Evolutionary conservation across 345 rosid species (phyloP).

Genomic region (Pelargonium nanum): DNA sequence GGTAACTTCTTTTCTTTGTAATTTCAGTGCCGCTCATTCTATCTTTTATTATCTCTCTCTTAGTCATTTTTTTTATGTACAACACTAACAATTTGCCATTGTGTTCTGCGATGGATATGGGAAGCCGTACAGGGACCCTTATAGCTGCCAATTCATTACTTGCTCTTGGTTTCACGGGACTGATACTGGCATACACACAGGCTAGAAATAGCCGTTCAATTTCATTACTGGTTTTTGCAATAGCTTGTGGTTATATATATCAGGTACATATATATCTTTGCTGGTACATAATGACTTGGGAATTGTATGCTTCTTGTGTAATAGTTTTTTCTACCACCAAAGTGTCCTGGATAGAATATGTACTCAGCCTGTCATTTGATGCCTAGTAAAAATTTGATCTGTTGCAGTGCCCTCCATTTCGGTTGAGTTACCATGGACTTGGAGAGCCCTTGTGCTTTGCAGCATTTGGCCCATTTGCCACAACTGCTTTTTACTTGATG

Average conservation of each 20-base stretch:
- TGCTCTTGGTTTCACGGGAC: conserved; percentile 44
- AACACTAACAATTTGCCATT: conserved; percentile 8
- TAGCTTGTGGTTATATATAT: conserved; percentile 67
- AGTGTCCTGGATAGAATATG: neutral
- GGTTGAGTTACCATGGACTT: conserved; percentile 80
- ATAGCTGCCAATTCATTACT: conserved; percentile 47
- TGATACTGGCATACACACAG: conserved; percentile 46
- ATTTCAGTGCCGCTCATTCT: neutral
- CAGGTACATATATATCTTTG: conserved; percentile 33
- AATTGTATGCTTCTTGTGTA: too few relatives aligned
- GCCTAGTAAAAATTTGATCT: neutral
- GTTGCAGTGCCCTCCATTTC: conserved; percentile 81
- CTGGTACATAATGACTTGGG: neutral
- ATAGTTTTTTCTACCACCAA: neutral
- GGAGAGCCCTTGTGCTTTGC: conserved; percentile 94
- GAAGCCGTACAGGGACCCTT: conserved; percentile 60
- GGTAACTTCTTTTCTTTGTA: conserved; percentile 33
- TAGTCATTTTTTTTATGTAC: neutral
- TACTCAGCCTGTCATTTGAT: too few relatives aligned
- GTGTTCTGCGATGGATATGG: conserved; percentile 11
- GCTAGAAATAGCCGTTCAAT: conserved; percentile 48
- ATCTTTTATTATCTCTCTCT: neutral
- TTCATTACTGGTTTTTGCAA: conserved; percentile 49
- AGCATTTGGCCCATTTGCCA: conserved; percentile 94
- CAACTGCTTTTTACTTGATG: conserved; percentile 67